phyloP scores from a whole-genome alignment of 257 asterid genomes.

The Echites panduratus region DNA sequence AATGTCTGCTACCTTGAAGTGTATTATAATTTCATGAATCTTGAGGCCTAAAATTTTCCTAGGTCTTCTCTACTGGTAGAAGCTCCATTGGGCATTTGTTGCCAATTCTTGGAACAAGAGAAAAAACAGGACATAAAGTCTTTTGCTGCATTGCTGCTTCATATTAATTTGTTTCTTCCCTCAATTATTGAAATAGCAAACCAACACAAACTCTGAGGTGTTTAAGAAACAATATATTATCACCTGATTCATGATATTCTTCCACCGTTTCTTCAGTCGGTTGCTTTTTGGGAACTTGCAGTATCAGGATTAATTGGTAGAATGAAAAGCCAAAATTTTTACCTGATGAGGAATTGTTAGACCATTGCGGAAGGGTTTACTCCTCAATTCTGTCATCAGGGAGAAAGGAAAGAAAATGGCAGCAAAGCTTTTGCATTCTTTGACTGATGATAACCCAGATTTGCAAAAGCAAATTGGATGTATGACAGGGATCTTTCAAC shows the following conservation, averaged over 20 bases:
- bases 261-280: background rate
- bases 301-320: slow-evolving; percentile 4
- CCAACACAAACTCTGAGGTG: background rate
- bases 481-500: slow-evolving; percentile 80
- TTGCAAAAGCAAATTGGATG: slow-evolving; percentile 90
- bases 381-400: slow-evolving; percentile 12
- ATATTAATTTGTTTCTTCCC: background rate
- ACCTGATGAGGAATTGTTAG: background rate
- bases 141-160: background rate
- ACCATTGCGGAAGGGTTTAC: slow-evolving; percentile 2
- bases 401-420: slow-evolving; percentile 48
- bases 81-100: background rate
- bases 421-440: slow-evolving; percentile 71
- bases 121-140: slow-evolving; percentile 5
- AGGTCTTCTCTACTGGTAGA: background rate
- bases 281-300: slow-evolving; percentile 12
- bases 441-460: slow-evolving; percentile 77
- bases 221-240: background rate
- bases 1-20: slow-evolving; percentile 10
- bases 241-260: background rate
- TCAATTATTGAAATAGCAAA: background rate
- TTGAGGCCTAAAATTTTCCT: background rate
- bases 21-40: slow-evolving; percentile 3
- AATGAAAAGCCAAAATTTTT: background rate
- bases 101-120: slow-evolving; percentile 8